Evolutionary conservation across 2,329 filamentous ascomycete genomes (phyloP).

Genomic region (Colletotrichum horii): DNA sequence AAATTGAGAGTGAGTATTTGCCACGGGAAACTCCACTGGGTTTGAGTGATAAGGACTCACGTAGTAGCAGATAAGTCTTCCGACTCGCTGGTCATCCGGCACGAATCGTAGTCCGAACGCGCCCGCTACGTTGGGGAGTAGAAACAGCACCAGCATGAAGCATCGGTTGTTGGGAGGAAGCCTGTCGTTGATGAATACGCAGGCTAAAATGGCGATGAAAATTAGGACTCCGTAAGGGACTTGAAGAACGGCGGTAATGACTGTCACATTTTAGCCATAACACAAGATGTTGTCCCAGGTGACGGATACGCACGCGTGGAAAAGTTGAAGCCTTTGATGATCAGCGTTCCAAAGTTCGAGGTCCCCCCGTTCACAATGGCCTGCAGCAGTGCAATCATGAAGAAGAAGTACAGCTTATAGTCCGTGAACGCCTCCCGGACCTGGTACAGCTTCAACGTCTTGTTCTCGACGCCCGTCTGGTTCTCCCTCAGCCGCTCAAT

Average conservation of each 20-base stretch:
- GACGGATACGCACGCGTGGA: not conserved
- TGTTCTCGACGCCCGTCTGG: not conserved
- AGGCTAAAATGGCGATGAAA: not conserved
- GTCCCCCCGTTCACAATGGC: not conserved
- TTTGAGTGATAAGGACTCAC: not conserved
- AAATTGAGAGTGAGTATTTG: not conserved
- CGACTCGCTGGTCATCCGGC: not conserved
- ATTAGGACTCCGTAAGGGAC: not conserved
- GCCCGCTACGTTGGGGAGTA: not conserved
- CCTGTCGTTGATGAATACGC: not conserved
- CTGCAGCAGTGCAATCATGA: not conserved
- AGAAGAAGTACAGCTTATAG: not conserved
- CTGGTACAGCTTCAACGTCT: not conserved
- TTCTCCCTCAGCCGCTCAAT: not conserved
- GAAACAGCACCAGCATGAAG: not conserved
- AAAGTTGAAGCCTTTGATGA: not conserved
- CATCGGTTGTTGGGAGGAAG: not conserved
- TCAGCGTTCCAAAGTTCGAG: not conserved
- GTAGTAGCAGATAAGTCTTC: not conserved
- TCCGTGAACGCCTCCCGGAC: not conserved
- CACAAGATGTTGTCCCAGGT: accelerated
- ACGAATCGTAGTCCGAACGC: not conserved
- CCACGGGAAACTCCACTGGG: not conserved
- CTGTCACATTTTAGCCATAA: accelerated
- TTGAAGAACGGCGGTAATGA: accelerated